Evolutionary conservation across 73 alveolate genomes (phyloP).

Genomic region (Symbiodinium natans): DNA sequence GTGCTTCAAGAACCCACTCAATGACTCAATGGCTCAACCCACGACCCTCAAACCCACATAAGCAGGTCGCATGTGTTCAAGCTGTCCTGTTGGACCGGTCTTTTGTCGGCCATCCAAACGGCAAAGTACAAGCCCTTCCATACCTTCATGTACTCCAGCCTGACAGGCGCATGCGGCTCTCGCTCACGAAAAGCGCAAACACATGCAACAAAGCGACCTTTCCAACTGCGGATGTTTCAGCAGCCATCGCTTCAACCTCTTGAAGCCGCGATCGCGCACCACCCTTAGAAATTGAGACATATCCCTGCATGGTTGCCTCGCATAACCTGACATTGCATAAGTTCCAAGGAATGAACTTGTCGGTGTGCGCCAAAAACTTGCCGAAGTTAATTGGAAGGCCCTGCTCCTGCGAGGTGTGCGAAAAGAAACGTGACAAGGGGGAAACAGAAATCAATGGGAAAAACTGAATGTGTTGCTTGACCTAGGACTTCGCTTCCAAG

Average conservation of each 20-base stretch:
- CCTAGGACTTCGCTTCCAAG: not conserved
- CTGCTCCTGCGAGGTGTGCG: not conserved
- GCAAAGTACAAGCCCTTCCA: slow-evolving; percentile 86
- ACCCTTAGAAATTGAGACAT: not conserved
- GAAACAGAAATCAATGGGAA: not conserved
- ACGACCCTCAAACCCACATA: not conserved
- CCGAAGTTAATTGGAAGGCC: slow-evolving; percentile 53
- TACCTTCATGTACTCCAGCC: slow-evolving; percentile 92
- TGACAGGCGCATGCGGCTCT: not conserved
- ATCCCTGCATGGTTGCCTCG: too few relatives aligned
- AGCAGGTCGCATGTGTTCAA: too few relatives aligned
- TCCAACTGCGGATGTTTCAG: slow-evolving; percentile 66
- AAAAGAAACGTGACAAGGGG: not conserved
- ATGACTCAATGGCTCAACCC: not conserved
- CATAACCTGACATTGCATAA: not conserved
- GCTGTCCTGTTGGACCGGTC: slow-evolving; percentile 76
- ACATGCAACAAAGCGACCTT: not conserved
- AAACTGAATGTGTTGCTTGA: not conserved
- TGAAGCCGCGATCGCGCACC: slow-evolving; percentile 88
- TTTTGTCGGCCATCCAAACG: slow-evolving; percentile 85
- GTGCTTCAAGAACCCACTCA: not conserved
- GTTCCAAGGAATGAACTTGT: not conserved
- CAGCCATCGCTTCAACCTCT: slow-evolving; percentile 56
- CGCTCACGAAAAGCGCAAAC: not conserved
- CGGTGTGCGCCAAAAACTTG: slow-evolving; percentile 75